A percentile compares a stretch with the other conserved stretches of the same genome.
These are phyloP conservation scores for Lathyrus oleraceus DNA, from an alignment of 306 rosid genomes.

Conservation along the genomic window DNA sequence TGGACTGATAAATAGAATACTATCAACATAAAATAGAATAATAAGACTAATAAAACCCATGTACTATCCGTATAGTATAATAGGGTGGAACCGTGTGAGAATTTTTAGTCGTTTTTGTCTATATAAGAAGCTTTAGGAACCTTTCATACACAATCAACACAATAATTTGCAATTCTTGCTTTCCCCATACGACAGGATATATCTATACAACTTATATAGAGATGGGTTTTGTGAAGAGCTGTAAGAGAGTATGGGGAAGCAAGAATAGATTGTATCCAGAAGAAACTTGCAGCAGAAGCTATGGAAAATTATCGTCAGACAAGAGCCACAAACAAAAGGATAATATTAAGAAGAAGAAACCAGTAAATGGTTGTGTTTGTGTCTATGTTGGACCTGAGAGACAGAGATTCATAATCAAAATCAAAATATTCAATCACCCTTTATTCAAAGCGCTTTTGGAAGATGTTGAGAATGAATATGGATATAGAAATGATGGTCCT, in stretches of 20 bases:
- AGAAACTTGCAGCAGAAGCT: neutral
- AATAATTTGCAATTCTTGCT: neutral
- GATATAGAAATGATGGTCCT: constrained; percentile 63
- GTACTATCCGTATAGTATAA: neutral
- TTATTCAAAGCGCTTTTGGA: constrained; percentile 61
- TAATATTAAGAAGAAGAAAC: constrained; percentile 10
- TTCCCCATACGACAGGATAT: too few species aligned
- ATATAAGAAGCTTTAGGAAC: too few species aligned
- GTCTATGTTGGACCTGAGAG: constrained; percentile 66
- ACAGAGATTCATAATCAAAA: constrained; percentile 52
- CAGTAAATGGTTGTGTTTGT: constrained; percentile 49
- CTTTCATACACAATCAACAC: too few species aligned
- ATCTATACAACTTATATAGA: neutral
- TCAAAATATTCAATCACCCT: constrained; percentile 55
- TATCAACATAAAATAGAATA: neutral
- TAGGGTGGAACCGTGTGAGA: neutral
- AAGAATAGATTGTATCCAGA: neutral
- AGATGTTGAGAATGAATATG: constrained; percentile 66
- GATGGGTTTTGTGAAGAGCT: constrained; percentile 40
- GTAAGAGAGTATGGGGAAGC: neutral
- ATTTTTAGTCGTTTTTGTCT: too few species aligned
- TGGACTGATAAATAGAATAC: neutral
- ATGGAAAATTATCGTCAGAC: constrained; percentile 1
- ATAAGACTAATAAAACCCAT: too few species aligned
- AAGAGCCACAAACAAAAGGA: neutral